Base-by-base conservation (phyloP, 106 monocot species). In the Acorus gramineus region DNA sequence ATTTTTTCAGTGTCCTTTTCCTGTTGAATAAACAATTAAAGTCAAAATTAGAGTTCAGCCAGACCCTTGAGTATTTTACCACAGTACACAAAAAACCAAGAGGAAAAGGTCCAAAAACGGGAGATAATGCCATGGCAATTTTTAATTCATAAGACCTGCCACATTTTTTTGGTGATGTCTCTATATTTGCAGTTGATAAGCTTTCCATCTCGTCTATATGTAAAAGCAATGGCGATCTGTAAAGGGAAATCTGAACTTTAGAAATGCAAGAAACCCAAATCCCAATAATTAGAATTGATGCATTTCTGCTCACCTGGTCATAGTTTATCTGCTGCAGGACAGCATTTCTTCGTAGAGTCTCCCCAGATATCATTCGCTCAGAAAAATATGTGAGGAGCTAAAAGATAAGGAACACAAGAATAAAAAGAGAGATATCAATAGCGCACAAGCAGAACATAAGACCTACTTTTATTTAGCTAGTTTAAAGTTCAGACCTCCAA, bases 151-250 rank as follows among this genome's bases (percentile, higher is more conserved):
- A 59, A 51, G 28, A 87, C 95, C 95, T 95, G 95, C 73, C 71
- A 87, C 72, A 87, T 85, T 45, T 66, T 87, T 72, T 95, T 90
- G 14, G 71, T 55, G 10, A 80, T 59, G 60, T 66, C 74, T 47
- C 86, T 66, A 66, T 95, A 95, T 67, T 87, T 95, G 78, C 95
- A 95, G 68, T 69, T 82, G 55, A 95, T 76, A 71, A 95, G 85
- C 56, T 14, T 62, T 66, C 84, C 82, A 67, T 87, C 68, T 60
- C 82, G 61, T 79, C 74, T 86, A 43, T 90, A 95, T 14, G 95
- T 75, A 72, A 95, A 90, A 55, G 87, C 95, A 59, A 95, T 95
- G 59, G 61, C 82, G 67, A 84, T 72, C 89, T 95, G 76, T 3
- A 74, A 47, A 79, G 4, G 60, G 53, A 28, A 54, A 2, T 9